Base-by-base conservation (phyloP, 306 rosid genomes). In the Hylodesmum podocarpum region DNA sequence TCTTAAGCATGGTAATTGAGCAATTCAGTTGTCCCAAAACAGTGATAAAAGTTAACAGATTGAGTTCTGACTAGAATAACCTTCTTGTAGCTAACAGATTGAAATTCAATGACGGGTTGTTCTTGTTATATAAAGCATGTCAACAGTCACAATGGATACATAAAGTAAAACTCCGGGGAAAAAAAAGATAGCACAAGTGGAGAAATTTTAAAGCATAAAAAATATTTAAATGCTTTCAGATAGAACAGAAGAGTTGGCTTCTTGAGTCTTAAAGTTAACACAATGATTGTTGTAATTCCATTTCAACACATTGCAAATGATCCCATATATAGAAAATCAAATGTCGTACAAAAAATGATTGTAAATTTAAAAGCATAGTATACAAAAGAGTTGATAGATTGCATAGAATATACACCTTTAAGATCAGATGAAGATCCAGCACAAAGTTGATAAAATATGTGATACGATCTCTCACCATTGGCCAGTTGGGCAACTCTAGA, bases 371-470 rank as follows among this genome's bases (percentile, higher is more conserved):
- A 40, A 44, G 39, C 27, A 49, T 33, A n/a, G 47, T 28, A 46
- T 61, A 27, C 54, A 76, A 71, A 76, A 19, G 46, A 47, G 57
- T 67, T 66, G 22, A 68, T 31, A 55, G 57, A 84, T 62, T 63
- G 29, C 51, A 3, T 40, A 67, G 57, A 44, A 75, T 19, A 46
- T 46, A 53, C 76, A 94, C 98, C 98, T 96, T 86, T 92, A 68
- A 92, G 94, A 51, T 12, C 46, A 70, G 89, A 50, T 54, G 97
- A 75, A 51, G 97, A 90, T 43, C 98, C 98, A 82, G 98, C 92
- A 85, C 99, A 96, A 68, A 96, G 96, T 88, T 96, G 99, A 81
- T 96, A 96, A 78, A 96, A 91, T 84, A 96, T 74, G 78, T 96
- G 92, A 85, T 80, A 96, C 15, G 98, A 89, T 86, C 99, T 84